Evolutionary conservation across 148 eudicot species (phyloP).

Genomic region (Linanthus parryae): DNA sequence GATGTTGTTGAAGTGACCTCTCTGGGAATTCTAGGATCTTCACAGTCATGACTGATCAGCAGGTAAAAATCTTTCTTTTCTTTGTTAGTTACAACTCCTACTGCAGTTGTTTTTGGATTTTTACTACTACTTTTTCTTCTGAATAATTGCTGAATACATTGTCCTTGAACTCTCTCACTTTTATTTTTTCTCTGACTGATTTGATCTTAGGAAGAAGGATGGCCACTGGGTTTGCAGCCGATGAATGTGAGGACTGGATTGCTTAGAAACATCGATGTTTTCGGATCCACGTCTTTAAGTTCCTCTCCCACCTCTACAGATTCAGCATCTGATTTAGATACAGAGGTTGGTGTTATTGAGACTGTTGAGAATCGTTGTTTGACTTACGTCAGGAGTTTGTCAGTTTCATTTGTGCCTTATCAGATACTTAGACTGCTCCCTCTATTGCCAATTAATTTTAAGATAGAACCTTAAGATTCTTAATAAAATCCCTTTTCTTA

Average conservation of each 20-base stretch:
- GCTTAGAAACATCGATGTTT: constrained; percentile 34
- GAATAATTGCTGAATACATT: too few relatives aligned
- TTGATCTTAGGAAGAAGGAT: constrained; percentile 9
- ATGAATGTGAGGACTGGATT: background rate
- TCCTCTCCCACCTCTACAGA: constrained; percentile 57
- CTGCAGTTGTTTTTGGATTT: too few relatives aligned
- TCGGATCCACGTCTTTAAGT: constrained; percentile 65
- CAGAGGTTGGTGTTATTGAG: constrained; percentile 38
- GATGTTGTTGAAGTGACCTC: too few relatives aligned
- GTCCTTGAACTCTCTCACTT: background rate
- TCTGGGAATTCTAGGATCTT: too few relatives aligned
- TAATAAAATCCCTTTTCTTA: too few relatives aligned
- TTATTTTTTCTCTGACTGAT: background rate
- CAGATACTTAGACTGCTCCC: background rate
- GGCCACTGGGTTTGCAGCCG: constrained; percentile 14
- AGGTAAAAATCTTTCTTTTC: too few relatives aligned
- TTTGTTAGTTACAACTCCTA: too few relatives aligned
- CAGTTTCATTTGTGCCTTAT: background rate
- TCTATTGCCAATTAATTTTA: background rate
- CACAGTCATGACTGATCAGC: too few relatives aligned
- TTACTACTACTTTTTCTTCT: too few relatives aligned
- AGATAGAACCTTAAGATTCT: background rate
- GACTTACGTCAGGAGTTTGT: background rate
- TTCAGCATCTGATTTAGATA: constrained; percentile 78
- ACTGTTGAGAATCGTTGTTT: constrained; percentile 12